Evolutionary conservation across 208 protist genomes (phyloP).

Genomic region (Leishmania arabica): DNA sequence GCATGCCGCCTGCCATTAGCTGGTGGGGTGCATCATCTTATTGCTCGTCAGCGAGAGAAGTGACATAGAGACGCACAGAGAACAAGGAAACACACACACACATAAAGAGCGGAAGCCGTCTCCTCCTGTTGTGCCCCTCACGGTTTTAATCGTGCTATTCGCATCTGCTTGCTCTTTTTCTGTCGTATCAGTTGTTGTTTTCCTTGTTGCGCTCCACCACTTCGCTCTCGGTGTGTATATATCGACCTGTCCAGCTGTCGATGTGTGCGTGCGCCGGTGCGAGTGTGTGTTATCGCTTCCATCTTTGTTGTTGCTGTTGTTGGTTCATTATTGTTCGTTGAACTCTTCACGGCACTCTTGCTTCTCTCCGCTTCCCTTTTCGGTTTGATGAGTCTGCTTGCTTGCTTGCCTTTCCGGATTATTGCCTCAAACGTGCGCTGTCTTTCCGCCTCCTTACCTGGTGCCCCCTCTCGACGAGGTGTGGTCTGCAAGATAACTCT

Average conservation of each 20-base stretch:
- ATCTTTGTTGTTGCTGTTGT: neutral
- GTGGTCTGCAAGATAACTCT: neutral
- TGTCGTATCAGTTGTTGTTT: too few relatives aligned
- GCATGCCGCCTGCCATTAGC: neutral
- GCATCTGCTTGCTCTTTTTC: neutral
- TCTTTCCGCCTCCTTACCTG: neutral
- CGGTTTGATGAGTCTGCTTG: too few relatives aligned
- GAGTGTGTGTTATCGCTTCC: too few relatives aligned
- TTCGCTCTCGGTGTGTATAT: too few relatives aligned
- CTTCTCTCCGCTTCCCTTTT: neutral
- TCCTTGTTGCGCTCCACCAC: too few relatives aligned
- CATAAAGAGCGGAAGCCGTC: neutral
- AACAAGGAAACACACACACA: neutral
- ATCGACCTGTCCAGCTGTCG: too few relatives aligned
- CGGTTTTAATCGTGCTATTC: neutral
- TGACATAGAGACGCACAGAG: neutral
- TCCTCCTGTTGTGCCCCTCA: neutral
- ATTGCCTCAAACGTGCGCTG: neutral
- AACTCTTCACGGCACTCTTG: neutral
- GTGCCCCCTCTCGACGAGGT: neutral
- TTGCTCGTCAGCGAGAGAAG: neutral
- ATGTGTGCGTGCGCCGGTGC: too few relatives aligned
- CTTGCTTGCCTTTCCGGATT: neutral
- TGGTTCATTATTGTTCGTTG: neutral
- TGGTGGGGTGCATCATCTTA: neutral